Conservation (phyloP, 495 filamentous ascomycete species). For the Hypomontagnella monticulosa region DNA sequence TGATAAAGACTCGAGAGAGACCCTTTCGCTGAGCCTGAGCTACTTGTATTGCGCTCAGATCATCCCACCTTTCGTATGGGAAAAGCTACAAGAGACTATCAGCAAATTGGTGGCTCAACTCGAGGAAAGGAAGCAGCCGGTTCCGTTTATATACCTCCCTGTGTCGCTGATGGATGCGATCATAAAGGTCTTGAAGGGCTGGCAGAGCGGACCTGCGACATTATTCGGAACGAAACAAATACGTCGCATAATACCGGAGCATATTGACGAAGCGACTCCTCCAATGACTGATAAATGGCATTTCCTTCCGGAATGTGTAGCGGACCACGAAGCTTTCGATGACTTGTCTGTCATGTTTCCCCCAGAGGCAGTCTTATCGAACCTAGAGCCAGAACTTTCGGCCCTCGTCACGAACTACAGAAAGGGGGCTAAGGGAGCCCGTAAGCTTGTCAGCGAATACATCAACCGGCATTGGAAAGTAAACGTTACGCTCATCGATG, state of each 20-base stretch:
- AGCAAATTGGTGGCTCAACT: conserved; percentile 20
- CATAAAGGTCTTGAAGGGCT: conserved; percentile 23
- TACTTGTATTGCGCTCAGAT: conserved; percentile 44
- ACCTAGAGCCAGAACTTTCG: conserved; percentile 37
- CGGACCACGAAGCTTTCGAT: conserved; percentile 42
- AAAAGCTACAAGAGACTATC: conserved; percentile 40
- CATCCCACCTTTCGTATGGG: conserved; percentile 42
- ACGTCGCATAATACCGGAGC: not conserved
- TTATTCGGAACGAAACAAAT: conserved; percentile 28
- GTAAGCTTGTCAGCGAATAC: conserved; percentile 32
- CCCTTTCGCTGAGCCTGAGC: conserved; percentile 27
- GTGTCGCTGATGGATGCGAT: conserved; percentile 12
- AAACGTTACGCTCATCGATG: conserved; percentile 48
- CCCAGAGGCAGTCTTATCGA: conserved; percentile 26
- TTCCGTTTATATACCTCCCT: conserved; percentile 28
- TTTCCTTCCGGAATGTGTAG: conserved; percentile 19
- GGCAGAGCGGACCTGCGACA: conserved; percentile 26
- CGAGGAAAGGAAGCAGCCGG: conserved; percentile 18
- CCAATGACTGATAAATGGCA: not conserved
- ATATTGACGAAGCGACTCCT: not conserved
- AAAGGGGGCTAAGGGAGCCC: conserved; percentile 7
- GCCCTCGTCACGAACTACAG: conserved; percentile 30
- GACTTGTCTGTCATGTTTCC: conserved; percentile 45
- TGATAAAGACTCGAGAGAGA: conserved; percentile 13
- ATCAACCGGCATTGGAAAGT: conserved; percentile 45